Evolutionary conservation across 2,329 filamentous ascomycete species (phyloP), one percentile per base, ranked within the genome.

Genomic region (Xylaria multiplex): DNA sequence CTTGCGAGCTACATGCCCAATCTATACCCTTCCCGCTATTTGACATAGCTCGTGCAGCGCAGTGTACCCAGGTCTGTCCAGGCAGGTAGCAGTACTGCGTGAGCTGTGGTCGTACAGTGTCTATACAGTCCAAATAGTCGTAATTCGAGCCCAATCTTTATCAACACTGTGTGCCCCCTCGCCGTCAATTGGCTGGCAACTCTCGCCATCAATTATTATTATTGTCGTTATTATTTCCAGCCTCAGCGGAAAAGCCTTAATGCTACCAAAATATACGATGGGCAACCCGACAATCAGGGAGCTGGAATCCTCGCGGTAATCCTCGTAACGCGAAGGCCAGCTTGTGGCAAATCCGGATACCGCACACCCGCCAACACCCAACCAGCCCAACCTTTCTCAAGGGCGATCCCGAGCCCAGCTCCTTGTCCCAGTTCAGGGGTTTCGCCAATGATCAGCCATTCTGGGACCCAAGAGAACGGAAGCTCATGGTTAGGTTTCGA

Each of bases 381-480:
- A 5, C 27, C 27, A 2, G 27, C 27, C 27, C 57, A 57, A 59
- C 61, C 40, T 37, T 46, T 27, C 43, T 37, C 27, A 14, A 62
- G 40, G 64, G 37, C 45, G 60, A 66, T 64, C 55, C 56, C 60
- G 45, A 52, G 55, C 37, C 52, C 24, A 42, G 22, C 40, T 55
- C 61, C 56, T 58, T 62, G 59, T 58, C 64, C n/a, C n/a, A 9
- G 48, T 48, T 64, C 60, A 59, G 61, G 59, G 64, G 63, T 56
- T 59, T 55, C 58, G 64, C 61, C 64, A 67, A 65, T 69, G 43
- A 62, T 56, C 58, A 55, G 55, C 64, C 64, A 54, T 53, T 35
- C 40, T 50, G 22, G 35, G 64, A 62, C 65, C 65, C 67, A 67
- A 58, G 60, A 67, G 67, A 48, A 62, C 53, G 67, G 67, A 69